Conservation (phyloP, 129 eudicot genomes). For the Chrysanthemum lavandulifolium region DNA sequence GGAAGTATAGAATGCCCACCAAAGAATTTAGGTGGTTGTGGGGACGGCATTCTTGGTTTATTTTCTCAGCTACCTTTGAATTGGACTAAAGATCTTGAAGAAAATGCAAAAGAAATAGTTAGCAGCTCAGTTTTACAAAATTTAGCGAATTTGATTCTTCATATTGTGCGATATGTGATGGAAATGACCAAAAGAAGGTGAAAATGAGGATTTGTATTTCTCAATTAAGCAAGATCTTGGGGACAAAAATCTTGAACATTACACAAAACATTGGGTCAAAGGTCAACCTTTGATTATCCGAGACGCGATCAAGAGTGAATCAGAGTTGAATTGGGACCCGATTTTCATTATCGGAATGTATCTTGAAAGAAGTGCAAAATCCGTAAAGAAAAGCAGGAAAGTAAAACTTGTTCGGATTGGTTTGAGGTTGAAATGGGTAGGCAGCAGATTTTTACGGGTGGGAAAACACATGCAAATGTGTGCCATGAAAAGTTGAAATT, state of each 20-base stretch:
- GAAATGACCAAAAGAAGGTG: slow-evolving; percentile 31
- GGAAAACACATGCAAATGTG: slow-evolving; percentile 53
- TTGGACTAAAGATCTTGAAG: slow-evolving; percentile 73
- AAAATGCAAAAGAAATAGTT: slow-evolving; percentile 50
- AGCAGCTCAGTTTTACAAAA: slow-evolving; percentile 36
- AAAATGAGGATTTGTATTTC: slow-evolving; percentile 46
- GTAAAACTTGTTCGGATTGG: slow-evolving; percentile 63
- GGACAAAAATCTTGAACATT: slow-evolving; percentile 59
- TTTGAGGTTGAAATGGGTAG: slow-evolving; percentile 74
- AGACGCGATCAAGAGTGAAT: slow-evolving; percentile 43
- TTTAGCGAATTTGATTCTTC: slow-evolving; percentile 39
- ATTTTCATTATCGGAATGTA: slow-evolving; percentile 59
- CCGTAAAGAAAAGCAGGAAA: slow-evolving; percentile 35
- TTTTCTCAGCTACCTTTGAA: slow-evolving; percentile 48
- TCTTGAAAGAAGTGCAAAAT: slow-evolving; percentile 51
- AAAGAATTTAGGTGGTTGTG: slow-evolving; percentile 73
- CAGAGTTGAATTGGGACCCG: slow-evolving; percentile 79
- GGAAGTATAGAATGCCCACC: slow-evolving; percentile 77
- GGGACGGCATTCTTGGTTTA: slow-evolving; percentile 54
- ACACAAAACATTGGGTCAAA: slow-evolving; percentile 80
- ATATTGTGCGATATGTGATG: slow-evolving; percentile 51
- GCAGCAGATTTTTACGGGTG: slow-evolving; percentile 70
- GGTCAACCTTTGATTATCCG: slow-evolving; percentile 85
- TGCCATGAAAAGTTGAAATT: slow-evolving; percentile 59
- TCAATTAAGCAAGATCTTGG: slow-evolving; percentile 48